A percentile compares a stretch with the other conserved stretches of the same genome.
phyloP scores from a whole-genome alignment of 2,329 filamentous ascomycete species.

The Trichocomaceae sp. region DNA sequence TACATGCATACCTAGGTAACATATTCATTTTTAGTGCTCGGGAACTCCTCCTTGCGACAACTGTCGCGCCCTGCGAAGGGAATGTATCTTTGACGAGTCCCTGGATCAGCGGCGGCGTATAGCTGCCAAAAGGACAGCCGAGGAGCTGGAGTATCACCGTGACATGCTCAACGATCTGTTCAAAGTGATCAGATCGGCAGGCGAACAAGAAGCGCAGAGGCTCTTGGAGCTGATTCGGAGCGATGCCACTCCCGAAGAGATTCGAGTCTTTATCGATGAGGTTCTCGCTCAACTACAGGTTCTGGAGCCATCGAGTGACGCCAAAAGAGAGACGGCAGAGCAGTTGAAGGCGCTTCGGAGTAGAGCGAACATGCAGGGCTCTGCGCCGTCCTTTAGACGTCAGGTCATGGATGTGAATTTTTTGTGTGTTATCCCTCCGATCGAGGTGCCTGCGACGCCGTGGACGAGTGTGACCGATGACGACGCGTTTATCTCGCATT shows the following conservation, averaged over 20 bases:
- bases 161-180: slow-evolving; percentile 34
- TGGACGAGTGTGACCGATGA: slow-evolving; percentile 81
- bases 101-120: slow-evolving; percentile 46
- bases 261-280: slow-evolving; percentile 29
- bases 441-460: slow-evolving; percentile 38
- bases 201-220: slow-evolving; percentile 23
- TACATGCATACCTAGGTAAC: no score
- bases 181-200: slow-evolving; percentile 27
- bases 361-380: slow-evolving; percentile 26
- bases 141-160: slow-evolving; percentile 35
- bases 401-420: slow-evolving; percentile 39
- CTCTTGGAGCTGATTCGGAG: slow-evolving; percentile 32
- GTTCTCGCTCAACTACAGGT: slow-evolving; percentile 20
- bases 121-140: slow-evolving; percentile 34
- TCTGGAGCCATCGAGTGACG: slow-evolving; percentile 10
- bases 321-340: slow-evolving; percentile 17
- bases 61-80: slow-evolving; percentile 29
- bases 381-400: slow-evolving; percentile 26
- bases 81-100: slow-evolving; percentile 54
- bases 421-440: slow-evolving; percentile 31
- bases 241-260: slow-evolving; percentile 30
- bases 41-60: slow-evolving; percentile 34
- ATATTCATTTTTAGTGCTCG: slow-evolving; percentile 27
- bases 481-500: slow-evolving; percentile 65
- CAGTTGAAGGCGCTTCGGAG: slow-evolving; percentile 26